A percentile compares a stretch with the other conserved stretches of the same genome.
These are phyloP conservation scores for Hippophae rhamnoides DNA, from an alignment of 306 rosid genomes.

Conservation along the genomic window DNA sequence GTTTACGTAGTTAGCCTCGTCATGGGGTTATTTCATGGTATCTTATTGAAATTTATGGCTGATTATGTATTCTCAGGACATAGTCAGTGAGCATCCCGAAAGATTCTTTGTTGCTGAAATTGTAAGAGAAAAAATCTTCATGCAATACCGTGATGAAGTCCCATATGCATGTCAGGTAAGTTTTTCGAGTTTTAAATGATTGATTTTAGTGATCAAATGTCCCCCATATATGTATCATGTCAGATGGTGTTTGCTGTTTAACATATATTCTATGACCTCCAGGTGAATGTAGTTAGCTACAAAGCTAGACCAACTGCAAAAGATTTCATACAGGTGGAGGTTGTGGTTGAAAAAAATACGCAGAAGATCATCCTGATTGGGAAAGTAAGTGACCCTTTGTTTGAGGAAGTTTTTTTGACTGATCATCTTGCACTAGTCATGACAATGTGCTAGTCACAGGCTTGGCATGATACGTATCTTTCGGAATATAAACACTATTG, in stretches of 20 bases:
- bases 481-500: too few relatives aligned
- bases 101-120: slow-evolving; percentile 89
- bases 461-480: too few relatives aligned
- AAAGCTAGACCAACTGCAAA: slow-evolving; percentile 79
- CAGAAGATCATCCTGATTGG: slow-evolving; percentile 85
- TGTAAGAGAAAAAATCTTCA: slow-evolving; percentile 86
- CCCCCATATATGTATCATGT: too few relatives aligned
- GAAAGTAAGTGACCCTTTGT: slow-evolving; percentile 38
- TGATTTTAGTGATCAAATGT: not conserved
- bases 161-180: slow-evolving; percentile 92
- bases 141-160: slow-evolving; percentile 87
- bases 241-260: not conserved
- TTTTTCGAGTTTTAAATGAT: not conserved
- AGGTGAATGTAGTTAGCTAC: slow-evolving; percentile 90
- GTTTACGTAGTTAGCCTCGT: too few relatives aligned
- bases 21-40: too few relatives aligned
- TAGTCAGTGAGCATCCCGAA: slow-evolving; percentile 93
- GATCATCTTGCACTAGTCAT: not conserved
- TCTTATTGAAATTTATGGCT: slow-evolving; percentile 2
- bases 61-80: slow-evolving; percentile 53
- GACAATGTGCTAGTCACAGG: not conserved
- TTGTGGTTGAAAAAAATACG: slow-evolving; percentile 73
- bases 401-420: not conserved
- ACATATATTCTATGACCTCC: slow-evolving; percentile 13
- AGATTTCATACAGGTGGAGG: slow-evolving; percentile 84